Evolutionary conservation across 1,284 basidiomycete species (phyloP).

Genomic region (Cystobasidiaceae sp.): DNA sequence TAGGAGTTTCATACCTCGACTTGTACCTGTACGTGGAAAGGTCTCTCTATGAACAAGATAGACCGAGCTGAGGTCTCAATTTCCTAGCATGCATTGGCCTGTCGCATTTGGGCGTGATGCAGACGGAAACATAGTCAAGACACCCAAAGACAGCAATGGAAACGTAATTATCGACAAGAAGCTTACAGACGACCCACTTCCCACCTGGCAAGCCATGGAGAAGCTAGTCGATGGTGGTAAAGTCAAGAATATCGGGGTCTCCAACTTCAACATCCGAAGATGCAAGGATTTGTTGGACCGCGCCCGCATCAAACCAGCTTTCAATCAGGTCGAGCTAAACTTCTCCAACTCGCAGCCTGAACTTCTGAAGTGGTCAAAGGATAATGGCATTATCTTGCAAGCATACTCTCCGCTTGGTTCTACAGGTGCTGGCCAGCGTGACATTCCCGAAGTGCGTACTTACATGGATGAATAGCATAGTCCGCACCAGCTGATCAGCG

Average conservation of each 20-base stretch:
- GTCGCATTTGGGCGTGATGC: constrained; percentile 41
- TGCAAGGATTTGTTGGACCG: constrained; percentile 55
- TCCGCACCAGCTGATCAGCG: neutral
- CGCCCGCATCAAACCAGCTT: constrained; percentile 55
- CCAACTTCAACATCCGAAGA: constrained; percentile 62
- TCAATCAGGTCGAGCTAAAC: constrained; percentile 78
- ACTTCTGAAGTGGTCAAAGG: constrained; percentile 54
- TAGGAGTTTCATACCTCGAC: constrained; percentile 70
- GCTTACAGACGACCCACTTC: constrained; percentile 67
- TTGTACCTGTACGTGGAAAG: constrained; percentile 69
- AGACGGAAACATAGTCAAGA: constrained; percentile 39
- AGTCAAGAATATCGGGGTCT: constrained; percentile 61
- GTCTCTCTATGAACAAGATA: constrained; percentile 24
- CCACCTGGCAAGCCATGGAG: constrained; percentile 60
- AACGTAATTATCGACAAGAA: constrained; percentile 55
- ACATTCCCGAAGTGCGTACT: constrained; percentile 60
- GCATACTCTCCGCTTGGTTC: constrained; percentile 82
- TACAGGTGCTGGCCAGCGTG: constrained; percentile 61
- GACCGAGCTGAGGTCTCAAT: neutral
- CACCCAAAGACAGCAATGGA: constrained; percentile 47
- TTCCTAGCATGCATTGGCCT: constrained; percentile 32
- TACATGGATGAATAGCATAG: neutral
- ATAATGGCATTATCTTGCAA: constrained; percentile 65
- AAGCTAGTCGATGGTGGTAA: constrained; percentile 53
- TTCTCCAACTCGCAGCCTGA: constrained; percentile 78